These are phyloP conservation scores for Echites panduratus DNA, from an alignment of 257 asterid species.

Conservation along the genomic window DNA sequence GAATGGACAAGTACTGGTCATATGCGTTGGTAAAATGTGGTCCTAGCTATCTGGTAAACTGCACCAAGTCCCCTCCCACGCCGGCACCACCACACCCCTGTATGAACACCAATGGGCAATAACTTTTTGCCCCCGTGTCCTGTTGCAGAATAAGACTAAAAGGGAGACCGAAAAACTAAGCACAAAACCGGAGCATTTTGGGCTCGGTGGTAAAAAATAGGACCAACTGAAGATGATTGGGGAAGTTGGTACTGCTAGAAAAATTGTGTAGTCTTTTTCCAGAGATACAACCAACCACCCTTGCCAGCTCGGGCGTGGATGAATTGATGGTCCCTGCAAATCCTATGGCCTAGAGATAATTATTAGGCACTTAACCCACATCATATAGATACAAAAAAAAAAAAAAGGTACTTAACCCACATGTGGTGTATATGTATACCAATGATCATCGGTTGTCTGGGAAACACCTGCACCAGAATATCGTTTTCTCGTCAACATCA, in stretches of 20 bases:
- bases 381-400: no score
- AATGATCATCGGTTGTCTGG: not conserved
- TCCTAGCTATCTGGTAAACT: not conserved
- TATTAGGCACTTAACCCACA: not conserved
- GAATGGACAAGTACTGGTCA: slow-evolving; percentile 5
- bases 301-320: slow-evolving; percentile 12
- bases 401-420: not conserved
- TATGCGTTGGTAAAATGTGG: slow-evolving; percentile 13
- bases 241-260: not conserved
- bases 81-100: not conserved
- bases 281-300: slow-evolving; percentile 7
- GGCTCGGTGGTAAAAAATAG: not conserved
- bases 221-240: slow-evolving; percentile 6
- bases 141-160: not conserved
- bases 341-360: not conserved
- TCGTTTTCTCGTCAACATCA: slow-evolving; percentile 18
- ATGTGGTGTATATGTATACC: not conserved
- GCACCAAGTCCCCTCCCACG: slow-evolving; percentile 6
- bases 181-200: not conserved
- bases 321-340: slow-evolving; percentile 13
- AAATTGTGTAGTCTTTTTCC: not conserved
- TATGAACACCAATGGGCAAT: no score
- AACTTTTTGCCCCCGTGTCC: not conserved
- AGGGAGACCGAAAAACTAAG: no score
- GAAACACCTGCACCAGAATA: not conserved